Conservation (phyloP, 768 basidiomycete genomes). For the Punctularia strigosozonata region DNA sequence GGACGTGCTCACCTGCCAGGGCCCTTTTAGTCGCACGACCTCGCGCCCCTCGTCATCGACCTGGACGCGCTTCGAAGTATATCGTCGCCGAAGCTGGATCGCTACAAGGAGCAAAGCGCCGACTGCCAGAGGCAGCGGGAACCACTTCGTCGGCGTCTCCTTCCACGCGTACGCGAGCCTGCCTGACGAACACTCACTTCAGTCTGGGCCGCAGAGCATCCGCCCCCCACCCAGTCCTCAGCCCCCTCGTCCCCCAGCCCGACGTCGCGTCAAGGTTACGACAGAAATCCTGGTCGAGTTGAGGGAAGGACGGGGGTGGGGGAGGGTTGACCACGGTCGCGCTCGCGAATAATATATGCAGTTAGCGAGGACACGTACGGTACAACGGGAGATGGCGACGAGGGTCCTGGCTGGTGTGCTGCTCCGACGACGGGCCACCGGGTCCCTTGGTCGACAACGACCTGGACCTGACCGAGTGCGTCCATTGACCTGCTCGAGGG, state of each 20-base stretch:
- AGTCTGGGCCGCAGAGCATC: too few species aligned
- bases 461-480: too few species aligned
- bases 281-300: neutral
- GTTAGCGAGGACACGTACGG: constrained; percentile 25
- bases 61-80: constrained; percentile 49
- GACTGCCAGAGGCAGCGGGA: constrained; percentile 83
- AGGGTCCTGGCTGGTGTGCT: too few species aligned
- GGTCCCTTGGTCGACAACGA: too few species aligned
- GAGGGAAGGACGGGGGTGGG: neutral
- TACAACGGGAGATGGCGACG: constrained; percentile 30
- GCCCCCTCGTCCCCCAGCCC: too few species aligned
- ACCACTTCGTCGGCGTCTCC: constrained; percentile 88
- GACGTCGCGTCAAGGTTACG: constrained; percentile 5
- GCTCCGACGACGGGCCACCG: too few species aligned
- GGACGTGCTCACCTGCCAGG: constrained; percentile 66
- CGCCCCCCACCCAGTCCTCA: too few species aligned
- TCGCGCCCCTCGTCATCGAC: constrained; percentile 80
- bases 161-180: constrained; percentile 70
- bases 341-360: constrained; percentile 2
- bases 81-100: constrained; percentile 62
- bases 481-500: too few species aligned
- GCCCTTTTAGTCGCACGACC: constrained; percentile 71
- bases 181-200: constrained; percentile 22
- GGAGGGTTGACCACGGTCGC: neutral
- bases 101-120: constrained; percentile 80